Base-by-base conservation (phyloP, 768 basidiomycete species). In the Leccinellum rugosiceps region DNA sequence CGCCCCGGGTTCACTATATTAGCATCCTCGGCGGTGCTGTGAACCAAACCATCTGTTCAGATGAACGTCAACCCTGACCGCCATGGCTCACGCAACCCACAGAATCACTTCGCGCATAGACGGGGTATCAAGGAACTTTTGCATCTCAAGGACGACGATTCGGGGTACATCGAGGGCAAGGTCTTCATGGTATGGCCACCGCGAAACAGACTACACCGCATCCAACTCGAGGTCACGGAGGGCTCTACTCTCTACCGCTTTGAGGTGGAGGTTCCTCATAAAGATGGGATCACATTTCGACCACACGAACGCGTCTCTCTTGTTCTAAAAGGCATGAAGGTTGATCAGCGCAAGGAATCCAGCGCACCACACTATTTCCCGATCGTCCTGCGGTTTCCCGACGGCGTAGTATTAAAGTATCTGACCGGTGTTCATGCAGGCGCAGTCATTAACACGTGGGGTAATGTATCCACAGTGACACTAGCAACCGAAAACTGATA, bases 181-280 rank as follows among this genome's bases (percentile, higher is more conserved):
- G 67, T 80, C 11, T 73, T 68, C 61, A 83, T 83, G 81, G 65
- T 70, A 51, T 83, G 80, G 78, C 71, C 72, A 4, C 63, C 70
- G 3, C 63, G 63, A 6, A 64, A 64, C 44, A 57, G 21, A 41
- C 65, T 65, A 26, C 66, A 68, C 44, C 72, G 71, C 41, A 59
- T 77, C 19, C 73, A 75, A 57, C 26, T 71, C 65, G 65, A 69
- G 59, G 58, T 58, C 32, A 55, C 46, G 47, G 57, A 66, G 52
- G 59, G 58, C 31, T 32, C 48, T 6, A 35, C 52, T 23, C 41
- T 47, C 11, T 64, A 70, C 57, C 70, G 70, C 43, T 76, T 81
- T 57, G 76, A 78, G 26, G 73, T 80, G 41, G 64, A 71, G 49
- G 66, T 83, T 19, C 63, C 71, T 4, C 74, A 76, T 46, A 53